Conservation (phyloP, 768 basidiomycete species). For the Naganishia onofrii region DNA sequence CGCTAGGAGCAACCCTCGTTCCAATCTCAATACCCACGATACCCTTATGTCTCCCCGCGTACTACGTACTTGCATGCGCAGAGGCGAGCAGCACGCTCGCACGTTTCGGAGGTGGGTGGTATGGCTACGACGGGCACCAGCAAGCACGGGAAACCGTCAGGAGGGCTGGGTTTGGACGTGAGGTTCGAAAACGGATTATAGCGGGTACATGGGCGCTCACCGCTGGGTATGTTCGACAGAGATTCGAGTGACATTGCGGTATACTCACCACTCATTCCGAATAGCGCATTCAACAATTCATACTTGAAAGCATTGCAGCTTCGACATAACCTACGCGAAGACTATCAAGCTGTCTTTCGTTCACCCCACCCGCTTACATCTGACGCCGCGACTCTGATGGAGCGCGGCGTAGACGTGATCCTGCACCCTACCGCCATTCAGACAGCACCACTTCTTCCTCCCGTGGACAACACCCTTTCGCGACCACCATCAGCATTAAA, state of each 20-base stretch:
- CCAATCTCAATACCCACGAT: constrained; percentile 72
- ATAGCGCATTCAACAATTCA: constrained; percentile 96
- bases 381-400: neutral
- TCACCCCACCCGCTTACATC: constrained; percentile 57
- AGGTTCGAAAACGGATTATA: constrained; percentile 81
- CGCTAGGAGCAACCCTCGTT: constrained; percentile 65
- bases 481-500: neutral
- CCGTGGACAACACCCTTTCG: constrained; percentile 18
- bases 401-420: constrained; percentile 67
- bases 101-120: constrained; percentile 82
- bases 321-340: constrained; percentile 66
- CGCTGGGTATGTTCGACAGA: constrained; percentile 58
- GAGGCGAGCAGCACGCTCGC: constrained; percentile 92
- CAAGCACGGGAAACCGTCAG: constrained; percentile 48
- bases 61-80: constrained; percentile 92
- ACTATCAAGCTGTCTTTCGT: constrained; percentile 71
- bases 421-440: constrained; percentile 82
- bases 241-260: neutral
- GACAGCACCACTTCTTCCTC: constrained; percentile 67
- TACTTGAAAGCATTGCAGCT: constrained; percentile 88
- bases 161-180: constrained; percentile 70
- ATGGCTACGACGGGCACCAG: constrained; percentile 56
- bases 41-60: constrained; percentile 76
- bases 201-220: constrained; percentile 87
- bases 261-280: constrained; percentile 11